Conservation (phyloP, 768 basidiomycete genomes). For the Boletus subcaerulescens region DNA sequence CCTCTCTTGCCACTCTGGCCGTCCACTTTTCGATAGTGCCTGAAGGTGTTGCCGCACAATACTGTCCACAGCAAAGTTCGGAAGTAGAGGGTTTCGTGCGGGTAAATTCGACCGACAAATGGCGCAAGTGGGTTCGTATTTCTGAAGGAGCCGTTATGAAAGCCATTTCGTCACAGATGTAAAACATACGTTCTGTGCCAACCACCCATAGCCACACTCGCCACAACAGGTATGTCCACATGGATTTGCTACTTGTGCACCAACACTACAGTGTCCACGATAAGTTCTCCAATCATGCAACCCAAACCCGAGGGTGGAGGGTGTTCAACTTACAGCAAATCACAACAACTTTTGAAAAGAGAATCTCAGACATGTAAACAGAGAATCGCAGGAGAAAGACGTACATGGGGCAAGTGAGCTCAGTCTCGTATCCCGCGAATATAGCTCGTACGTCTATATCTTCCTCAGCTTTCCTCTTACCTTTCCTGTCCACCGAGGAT, state of each 20-base stretch:
- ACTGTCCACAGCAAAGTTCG: constrained; percentile 62
- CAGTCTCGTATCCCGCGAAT: constrained; percentile 55
- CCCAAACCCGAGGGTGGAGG: neutral
- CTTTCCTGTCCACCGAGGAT: constrained; percentile 36
- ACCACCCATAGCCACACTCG: constrained; percentile 62
- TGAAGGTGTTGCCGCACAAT: constrained; percentile 58
- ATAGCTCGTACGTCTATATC: constrained; percentile 25
- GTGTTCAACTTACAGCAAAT: constrained; percentile 55
- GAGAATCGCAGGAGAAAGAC: constrained; percentile 25
- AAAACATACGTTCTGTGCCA: constrained; percentile 45
- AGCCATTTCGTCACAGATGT: neutral
- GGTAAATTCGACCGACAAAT: constrained; percentile 54
- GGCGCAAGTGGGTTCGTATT: constrained; percentile 50
- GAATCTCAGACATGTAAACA: neutral
- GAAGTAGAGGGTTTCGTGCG: constrained; percentile 46
- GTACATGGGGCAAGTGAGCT: constrained; percentile 71
- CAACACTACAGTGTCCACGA: constrained; percentile 42
- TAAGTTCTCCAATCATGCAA: neutral
- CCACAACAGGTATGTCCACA: constrained; percentile 77
- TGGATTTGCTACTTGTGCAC: constrained; percentile 60
- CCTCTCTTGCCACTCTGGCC: constrained; percentile 49
- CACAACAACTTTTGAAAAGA: constrained; percentile 54
- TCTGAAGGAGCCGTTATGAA: constrained; percentile 24
- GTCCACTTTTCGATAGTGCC: constrained; percentile 43
- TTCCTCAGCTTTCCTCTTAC: constrained; percentile 40